These are phyloP conservation scores for Tricholomella constricta DNA, from an alignment of 768 basidiomycete species.

Conservation along the genomic window DNA sequence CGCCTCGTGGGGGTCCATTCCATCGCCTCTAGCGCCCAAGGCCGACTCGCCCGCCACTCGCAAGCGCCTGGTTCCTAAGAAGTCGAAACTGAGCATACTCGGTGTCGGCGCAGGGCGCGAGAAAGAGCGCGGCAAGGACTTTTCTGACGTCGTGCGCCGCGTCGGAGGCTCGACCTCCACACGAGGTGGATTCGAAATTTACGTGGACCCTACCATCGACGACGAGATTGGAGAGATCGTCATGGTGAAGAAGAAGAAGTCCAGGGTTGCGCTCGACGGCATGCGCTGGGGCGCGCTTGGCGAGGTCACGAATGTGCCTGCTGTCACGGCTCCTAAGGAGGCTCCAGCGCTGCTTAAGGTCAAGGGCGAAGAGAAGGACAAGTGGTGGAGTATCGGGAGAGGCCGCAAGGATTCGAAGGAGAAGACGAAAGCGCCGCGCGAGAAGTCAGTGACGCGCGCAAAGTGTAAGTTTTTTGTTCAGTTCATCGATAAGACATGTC, in stretches of 20 bases:
- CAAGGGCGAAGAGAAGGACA: constrained; percentile 43
- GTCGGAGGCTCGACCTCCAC: constrained; percentile 36
- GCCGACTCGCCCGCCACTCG: constrained; percentile 23
- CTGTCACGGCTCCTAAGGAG: constrained; percentile 25
- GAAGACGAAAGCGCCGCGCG: constrained; percentile 46
- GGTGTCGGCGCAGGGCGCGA: constrained; percentile 31
- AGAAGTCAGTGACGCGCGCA: constrained; percentile 32
- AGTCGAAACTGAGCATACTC: constrained; percentile 58
- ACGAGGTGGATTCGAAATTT: constrained; percentile 63
- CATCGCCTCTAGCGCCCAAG: constrained; percentile 33
- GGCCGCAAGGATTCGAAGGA: constrained; percentile 76
- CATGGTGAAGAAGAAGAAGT: constrained; percentile 79
- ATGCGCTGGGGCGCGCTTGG: constrained; percentile 54
- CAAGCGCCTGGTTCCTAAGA: constrained; percentile 70
- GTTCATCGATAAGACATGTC: not conserved
- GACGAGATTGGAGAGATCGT: constrained; percentile 69
- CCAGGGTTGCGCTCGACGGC: constrained; percentile 59
- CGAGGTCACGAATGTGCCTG: constrained; percentile 61
- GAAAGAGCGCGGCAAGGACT: constrained; percentile 43
- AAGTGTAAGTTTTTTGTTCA: constrained; percentile 40
- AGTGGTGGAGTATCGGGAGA: constrained; percentile 84
- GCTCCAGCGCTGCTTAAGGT: constrained; percentile 34
- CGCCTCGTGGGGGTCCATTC: constrained; percentile 35
- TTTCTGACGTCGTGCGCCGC: constrained; percentile 62
- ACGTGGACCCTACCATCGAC: constrained; percentile 65